Evolutionary conservation across 2,329 filamentous ascomycete genomes (phyloP).

Genomic region (Colletotrichum truncatum): DNA sequence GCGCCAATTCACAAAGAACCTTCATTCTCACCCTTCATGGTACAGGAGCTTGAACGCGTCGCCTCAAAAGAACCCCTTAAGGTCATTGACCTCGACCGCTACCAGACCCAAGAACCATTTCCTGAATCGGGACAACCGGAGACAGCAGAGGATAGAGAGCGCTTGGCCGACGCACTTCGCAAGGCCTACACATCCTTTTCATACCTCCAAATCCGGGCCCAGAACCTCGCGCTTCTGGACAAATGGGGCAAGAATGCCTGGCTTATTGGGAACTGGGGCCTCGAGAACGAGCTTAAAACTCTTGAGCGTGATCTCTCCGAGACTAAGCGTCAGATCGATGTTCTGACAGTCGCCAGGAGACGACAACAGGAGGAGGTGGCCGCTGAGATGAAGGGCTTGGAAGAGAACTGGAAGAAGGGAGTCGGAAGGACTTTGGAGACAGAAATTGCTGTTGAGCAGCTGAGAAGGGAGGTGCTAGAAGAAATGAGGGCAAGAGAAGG

Average conservation of each 20-base stretch:
- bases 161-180: slow-evolving; percentile 70
- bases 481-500: slow-evolving; percentile 52
- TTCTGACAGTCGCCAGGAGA: slow-evolving; percentile 76
- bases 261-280: slow-evolving; percentile 83
- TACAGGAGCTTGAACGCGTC: slow-evolving; percentile 75
- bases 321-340: slow-evolving; percentile 74
- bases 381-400: slow-evolving; percentile 77
- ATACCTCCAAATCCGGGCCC: slow-evolving; percentile 61
- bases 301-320: slow-evolving; percentile 80
- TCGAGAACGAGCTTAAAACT: slow-evolving; percentile 75
- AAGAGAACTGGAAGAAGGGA: slow-evolving; percentile 82
- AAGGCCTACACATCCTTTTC: slow-evolving; percentile 58
- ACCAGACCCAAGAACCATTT: slow-evolving; percentile 74
- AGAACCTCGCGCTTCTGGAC: slow-evolving; percentile 78
- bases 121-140: slow-evolving; percentile 33
- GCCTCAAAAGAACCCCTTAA: slow-evolving; percentile 60
- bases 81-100: slow-evolving; percentile 80
- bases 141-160: slow-evolving; percentile 58
- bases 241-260: slow-evolving; percentile 89
- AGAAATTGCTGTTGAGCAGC: slow-evolving; percentile 81
- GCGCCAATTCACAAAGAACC: slow-evolving; percentile 65
- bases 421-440: slow-evolving; percentile 85
- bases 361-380: slow-evolving; percentile 74
- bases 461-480: slow-evolving; percentile 74
- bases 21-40: slow-evolving; percentile 72